Evolutionary conservation across 106 monocot genomes (phyloP).

Genomic region (Dioscorea zingiberensis): DNA sequence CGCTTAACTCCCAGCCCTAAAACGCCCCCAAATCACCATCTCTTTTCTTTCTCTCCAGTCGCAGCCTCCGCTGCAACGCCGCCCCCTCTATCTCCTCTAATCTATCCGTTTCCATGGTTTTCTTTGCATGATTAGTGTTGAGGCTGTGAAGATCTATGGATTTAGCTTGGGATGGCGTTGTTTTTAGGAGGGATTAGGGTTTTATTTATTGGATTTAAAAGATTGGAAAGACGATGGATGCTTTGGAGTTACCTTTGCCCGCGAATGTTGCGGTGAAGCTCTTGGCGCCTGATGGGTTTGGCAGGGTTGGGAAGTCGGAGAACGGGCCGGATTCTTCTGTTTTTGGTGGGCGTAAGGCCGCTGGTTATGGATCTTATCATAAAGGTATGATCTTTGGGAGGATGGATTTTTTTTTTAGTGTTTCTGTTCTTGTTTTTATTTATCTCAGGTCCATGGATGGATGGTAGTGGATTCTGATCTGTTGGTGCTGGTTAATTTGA

Average conservation of each 20-base stretch:
- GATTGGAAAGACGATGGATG: constrained; percentile 30
- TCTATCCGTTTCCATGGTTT: constrained; percentile 4
- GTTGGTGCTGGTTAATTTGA: too few species aligned
- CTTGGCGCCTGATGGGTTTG: constrained; percentile 16
- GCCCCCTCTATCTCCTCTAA: neutral
- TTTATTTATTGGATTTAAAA: neutral
- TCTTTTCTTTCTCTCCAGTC: constrained; percentile 6
- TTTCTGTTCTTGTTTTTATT: neutral
- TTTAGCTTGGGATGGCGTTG: neutral
- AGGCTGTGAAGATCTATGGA: constrained; percentile 2
- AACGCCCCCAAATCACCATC: constrained; percentile 15
- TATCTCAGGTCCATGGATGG: neutral
- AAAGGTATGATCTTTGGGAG: constrained; percentile 16
- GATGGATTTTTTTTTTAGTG: neutral
- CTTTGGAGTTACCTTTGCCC: constrained; percentile 36
- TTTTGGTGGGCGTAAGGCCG: constrained; percentile 9
- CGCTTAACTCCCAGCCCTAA: neutral
- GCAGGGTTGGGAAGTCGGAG: constrained; percentile 16
- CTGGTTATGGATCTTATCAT: constrained; percentile 16
- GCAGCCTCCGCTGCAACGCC: neutral
- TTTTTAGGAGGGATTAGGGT: constrained; percentile 1
- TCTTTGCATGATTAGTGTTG: neutral
- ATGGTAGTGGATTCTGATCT: neutral
- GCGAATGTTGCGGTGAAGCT: constrained; percentile 24
- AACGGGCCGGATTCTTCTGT: constrained; percentile 4